phyloP scores from a whole-genome alignment of 805 yeast species.

The Komagataella mondaviorum region DNA sequence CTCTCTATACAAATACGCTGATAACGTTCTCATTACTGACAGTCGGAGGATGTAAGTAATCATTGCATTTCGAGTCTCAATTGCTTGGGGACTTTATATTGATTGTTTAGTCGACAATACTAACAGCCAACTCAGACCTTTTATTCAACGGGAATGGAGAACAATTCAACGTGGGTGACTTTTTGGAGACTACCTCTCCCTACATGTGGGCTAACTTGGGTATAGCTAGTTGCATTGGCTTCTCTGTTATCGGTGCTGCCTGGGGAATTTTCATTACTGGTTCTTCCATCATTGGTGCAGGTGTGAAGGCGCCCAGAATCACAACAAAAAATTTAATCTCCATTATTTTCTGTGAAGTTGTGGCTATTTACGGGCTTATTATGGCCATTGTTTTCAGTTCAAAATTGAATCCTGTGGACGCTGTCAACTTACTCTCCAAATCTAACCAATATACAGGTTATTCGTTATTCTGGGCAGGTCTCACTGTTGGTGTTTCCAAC shows the following conservation, averaged over 20 bases:
- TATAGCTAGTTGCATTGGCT: conserved; percentile 80
- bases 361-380: conserved; percentile 94
- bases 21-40: conserved; percentile 15
- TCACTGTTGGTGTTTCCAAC: conserved; percentile 89
- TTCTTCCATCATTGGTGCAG: conserved; percentile 90
- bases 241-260: conserved; percentile 94
- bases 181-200: conserved; percentile 76
- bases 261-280: conserved; percentile 99
- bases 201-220: conserved; percentile 96
- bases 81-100: neutral
- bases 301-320: conserved; percentile 94
- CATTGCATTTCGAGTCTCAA: neutral
- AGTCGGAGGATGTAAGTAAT: conserved; percentile 23
- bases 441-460: conserved; percentile 90
- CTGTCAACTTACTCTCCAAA: conserved; percentile 53
- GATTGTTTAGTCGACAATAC: neutral
- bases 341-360: conserved; percentile 97
- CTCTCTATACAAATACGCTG: conserved; percentile 2
- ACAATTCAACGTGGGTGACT: conserved; percentile 81
- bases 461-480: conserved; percentile 95
- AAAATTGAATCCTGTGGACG: conserved; percentile 59
- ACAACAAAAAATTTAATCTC: conserved; percentile 94
- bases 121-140: conserved; percentile 23
- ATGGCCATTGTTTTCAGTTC: conserved; percentile 96
- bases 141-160: conserved; percentile 90